A percentile compares a stretch with the other conserved stretches of the same genome.
phyloP scores from a whole-genome alignment of 2,329 filamentous ascomycete genomes.

The Colletotrichum caudatum region DNA sequence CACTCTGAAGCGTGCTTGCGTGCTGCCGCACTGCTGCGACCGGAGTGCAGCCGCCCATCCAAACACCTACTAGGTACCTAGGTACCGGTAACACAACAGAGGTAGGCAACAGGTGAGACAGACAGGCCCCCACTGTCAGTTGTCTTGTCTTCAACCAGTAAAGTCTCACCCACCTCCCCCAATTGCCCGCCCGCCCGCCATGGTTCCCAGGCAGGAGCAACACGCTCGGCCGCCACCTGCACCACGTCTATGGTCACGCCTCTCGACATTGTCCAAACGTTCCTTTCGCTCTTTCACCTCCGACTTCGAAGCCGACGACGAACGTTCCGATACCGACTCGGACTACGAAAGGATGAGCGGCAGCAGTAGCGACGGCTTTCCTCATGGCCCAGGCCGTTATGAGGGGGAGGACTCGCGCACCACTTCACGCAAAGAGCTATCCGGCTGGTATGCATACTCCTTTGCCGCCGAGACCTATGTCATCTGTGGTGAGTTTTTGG shows the following conservation, averaged over 20 bases:
- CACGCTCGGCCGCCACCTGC: slow-evolving; percentile 54
- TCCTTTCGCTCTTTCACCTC: slow-evolving; percentile 71
- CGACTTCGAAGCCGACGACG: slow-evolving; percentile 77
- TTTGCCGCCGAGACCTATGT: slow-evolving; percentile 98
- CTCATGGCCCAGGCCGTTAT: slow-evolving; percentile 65
- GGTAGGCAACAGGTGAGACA: slow-evolving; percentile 10
- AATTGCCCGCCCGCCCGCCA: slow-evolving; percentile 16
- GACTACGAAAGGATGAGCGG: slow-evolving; percentile 51
- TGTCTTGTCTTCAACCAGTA: slow-evolving; percentile 29
- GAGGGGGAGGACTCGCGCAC: slow-evolving; percentile 87
- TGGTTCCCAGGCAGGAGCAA: slow-evolving; percentile 42
- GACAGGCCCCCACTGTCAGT: slow-evolving; percentile 30
- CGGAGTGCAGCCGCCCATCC: slow-evolving; percentile 12
- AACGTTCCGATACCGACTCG: slow-evolving; percentile 63
- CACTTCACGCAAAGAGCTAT: slow-evolving; percentile 82
- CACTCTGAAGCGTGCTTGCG: slow-evolving; percentile 12
- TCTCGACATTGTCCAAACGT: slow-evolving; percentile 65
- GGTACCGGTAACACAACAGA: too few relatives aligned
- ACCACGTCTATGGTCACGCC: slow-evolving; percentile 61
- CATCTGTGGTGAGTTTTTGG: slow-evolving; percentile 78
- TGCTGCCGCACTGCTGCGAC: slow-evolving; percentile 13
- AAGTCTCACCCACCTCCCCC: slow-evolving; percentile 25
- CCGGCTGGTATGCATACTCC: slow-evolving; percentile 95
- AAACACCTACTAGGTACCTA: too few relatives aligned
- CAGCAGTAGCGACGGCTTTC: slow-evolving; percentile 53